phyloP scores from a whole-genome alignment of 2,329 filamentous ascomycete species.

The Fusarium cicatricum region DNA sequence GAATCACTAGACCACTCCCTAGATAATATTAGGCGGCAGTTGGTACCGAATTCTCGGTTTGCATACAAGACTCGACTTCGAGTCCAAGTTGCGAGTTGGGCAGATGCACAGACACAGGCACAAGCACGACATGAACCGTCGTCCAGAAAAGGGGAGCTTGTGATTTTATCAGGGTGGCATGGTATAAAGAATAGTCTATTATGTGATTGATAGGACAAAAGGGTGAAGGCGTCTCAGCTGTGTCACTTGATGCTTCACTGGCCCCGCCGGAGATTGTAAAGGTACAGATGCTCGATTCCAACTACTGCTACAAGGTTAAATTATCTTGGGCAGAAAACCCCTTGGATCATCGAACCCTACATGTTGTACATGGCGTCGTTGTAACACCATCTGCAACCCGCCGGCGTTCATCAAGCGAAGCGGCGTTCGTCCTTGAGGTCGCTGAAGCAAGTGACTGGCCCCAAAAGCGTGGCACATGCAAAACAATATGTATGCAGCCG shows the following conservation, averaged over 20 bases:
- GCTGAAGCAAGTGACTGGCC: conserved; percentile 15
- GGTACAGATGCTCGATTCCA: no score
- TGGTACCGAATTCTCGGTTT: conserved; percentile 15
- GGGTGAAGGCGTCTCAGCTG: neutral
- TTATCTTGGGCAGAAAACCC: no score
- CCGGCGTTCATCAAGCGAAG: conserved; percentile 36
- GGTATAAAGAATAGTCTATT: neutral
- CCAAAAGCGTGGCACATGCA: conserved; percentile 12
- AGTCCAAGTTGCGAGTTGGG: conserved; percentile 36
- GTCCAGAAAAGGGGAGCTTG: neutral
- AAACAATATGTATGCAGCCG: conserved; percentile 17
- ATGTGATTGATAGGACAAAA: neutral
- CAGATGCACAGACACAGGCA: conserved; percentile 21
- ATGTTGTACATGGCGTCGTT: conserved; percentile 24
- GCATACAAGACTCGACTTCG: conserved; percentile 30
- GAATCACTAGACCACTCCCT: neutral
- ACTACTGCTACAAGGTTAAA: no score
- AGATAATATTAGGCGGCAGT: neutral
- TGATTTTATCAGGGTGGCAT: neutral
- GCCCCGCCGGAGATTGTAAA: no score
- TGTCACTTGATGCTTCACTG: conserved; percentile 1
- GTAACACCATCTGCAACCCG: conserved; percentile 31
- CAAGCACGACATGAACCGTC: conserved; percentile 25
- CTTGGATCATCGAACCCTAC: conserved; percentile 1
- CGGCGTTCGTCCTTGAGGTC: conserved; percentile 13